Evolutionary conservation across 345 rosid species (phyloP).

Genomic region (Noccaea caerulescens): DNA sequence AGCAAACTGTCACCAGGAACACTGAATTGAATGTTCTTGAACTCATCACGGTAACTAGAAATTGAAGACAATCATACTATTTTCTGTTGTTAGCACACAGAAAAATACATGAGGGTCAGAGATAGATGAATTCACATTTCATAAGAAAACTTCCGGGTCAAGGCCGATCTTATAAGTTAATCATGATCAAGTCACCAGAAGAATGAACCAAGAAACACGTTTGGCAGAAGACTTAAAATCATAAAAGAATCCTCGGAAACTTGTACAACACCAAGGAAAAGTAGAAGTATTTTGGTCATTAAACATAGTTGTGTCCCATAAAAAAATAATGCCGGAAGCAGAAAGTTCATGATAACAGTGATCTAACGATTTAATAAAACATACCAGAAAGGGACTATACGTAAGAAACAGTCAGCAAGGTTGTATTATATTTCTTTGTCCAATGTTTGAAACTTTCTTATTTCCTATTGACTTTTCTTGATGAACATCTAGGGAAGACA

Average conservation of each 20-base stretch:
- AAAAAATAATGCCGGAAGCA: constrained; percentile 11
- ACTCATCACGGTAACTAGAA: constrained; percentile 29
- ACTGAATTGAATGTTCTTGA: constrained; percentile 37
- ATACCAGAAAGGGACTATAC: constrained; percentile 35
- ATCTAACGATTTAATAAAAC: constrained; percentile 37
- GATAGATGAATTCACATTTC: constrained; percentile 32
- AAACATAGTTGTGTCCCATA: constrained; percentile 12
- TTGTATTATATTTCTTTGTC: not conserved
- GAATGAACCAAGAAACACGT: constrained; percentile 13
- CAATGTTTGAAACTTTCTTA: constrained; percentile 34
- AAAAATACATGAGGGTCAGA: constrained; percentile 6
- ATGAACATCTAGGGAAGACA: not conserved
- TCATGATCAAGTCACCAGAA: constrained; percentile 30
- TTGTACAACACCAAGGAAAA: constrained; percentile 31
- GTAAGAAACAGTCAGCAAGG: constrained; percentile 25
- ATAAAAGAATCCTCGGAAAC: constrained; percentile 17
- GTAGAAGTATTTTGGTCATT: constrained; percentile 18
- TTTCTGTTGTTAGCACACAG: constrained; percentile 20
- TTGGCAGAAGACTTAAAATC: constrained; percentile 6
- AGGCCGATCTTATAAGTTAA: constrained; percentile 16
- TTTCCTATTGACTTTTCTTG: constrained; percentile 15
- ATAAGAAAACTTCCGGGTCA: constrained; percentile 27
- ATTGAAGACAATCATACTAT: constrained; percentile 26
- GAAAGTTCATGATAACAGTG: constrained; percentile 30
- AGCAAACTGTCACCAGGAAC: constrained; percentile 46